Percentiles rank a stretch among this genome's conserved stretches.
Evolutionary conservation across 495 filamentous ascomycete genomes (phyloP).

Genomic region (Talaromyces stipitatus): DNA sequence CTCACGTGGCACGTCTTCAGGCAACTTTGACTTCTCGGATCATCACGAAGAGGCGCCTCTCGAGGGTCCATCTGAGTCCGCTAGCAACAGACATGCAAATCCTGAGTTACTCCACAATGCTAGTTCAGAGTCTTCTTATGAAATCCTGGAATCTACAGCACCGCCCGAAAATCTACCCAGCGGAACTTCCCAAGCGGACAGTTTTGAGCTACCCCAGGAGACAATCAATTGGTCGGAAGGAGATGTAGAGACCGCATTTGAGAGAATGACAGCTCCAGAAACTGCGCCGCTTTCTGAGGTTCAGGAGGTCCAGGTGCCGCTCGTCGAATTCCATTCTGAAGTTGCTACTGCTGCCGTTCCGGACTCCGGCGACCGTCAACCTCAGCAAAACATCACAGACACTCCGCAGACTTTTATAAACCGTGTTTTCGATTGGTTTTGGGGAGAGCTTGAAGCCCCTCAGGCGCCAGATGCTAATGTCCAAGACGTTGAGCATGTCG

Average conservation of each 20-base stretch:
- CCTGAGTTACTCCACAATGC: neutral
- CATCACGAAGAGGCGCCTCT: neutral
- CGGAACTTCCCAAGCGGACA: neutral
- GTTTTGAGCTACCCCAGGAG: neutral
- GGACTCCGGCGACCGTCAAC: neutral
- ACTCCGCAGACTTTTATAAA: conserved; percentile 8
- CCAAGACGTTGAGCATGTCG: conserved; percentile 50
- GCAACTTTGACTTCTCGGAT: neutral
- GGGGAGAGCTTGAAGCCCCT: conserved; percentile 46
- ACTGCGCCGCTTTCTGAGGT: neutral
- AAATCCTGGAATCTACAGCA: neutral
- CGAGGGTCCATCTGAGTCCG: neutral
- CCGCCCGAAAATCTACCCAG: neutral
- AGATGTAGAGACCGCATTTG: neutral
- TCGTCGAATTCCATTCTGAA: neutral
- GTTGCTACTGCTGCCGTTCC: neutral
- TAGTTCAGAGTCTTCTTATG: neutral
- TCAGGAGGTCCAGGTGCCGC: neutral
- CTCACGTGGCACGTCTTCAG: neutral
- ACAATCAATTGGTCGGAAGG: neutral
- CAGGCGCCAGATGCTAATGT: conserved; percentile 24
- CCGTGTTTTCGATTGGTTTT: conserved; percentile 49
- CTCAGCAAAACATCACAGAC: neutral
- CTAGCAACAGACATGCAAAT: neutral
- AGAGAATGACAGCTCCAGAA: neutral